Percentiles rank a stretch among this genome's conserved stretches.
Conservation (phyloP, 257 asterid genomes). For the Handroanthus guayacan region DNA sequence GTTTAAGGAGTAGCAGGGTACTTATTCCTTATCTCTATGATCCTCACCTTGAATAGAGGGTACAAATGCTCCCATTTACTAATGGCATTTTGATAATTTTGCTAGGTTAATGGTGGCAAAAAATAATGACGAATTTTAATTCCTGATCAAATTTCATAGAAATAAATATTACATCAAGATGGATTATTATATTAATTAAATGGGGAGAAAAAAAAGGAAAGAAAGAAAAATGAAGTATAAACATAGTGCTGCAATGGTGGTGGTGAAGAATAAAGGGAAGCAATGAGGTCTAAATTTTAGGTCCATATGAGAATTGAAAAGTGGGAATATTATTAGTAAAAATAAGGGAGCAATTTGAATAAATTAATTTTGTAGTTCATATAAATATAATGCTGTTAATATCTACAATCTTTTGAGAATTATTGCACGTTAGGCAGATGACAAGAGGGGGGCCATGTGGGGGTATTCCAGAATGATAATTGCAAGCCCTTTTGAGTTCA, state of each 20-base stretch:
- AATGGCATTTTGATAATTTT: too few relatives aligned
- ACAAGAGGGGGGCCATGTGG: slow-evolving; percentile 21
- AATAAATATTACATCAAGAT: too few relatives aligned
- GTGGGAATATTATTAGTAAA: not conserved
- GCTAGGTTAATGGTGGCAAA: too few relatives aligned
- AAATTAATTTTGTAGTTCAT: not conserved
- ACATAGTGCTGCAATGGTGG: not conserved
- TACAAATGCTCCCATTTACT: too few relatives aligned
- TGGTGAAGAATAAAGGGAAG: not conserved
- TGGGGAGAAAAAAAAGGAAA: too few relatives aligned
- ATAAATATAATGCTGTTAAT: not conserved
- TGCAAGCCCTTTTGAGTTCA: not conserved
- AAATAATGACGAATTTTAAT: too few relatives aligned
- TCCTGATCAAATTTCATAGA: too few relatives aligned
- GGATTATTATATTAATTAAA: too few relatives aligned
- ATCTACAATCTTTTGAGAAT: not conserved
- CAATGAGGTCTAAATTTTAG: not conserved
- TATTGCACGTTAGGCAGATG: slow-evolving; percentile 3
- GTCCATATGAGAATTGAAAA: not conserved
- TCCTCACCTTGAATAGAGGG: too few relatives aligned
- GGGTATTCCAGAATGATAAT: slow-evolving; percentile 21
- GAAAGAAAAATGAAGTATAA: too few relatives aligned
- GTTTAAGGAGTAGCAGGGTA: too few relatives aligned
- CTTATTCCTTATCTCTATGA: too few relatives aligned
- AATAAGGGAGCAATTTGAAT: not conserved